A percentile compares a stretch with the other conserved stretches of the same genome.
These are phyloP conservation scores for Xerocomellus dryophilus DNA, from an alignment of 768 basidiomycete species.

Conservation along the genomic window DNA sequence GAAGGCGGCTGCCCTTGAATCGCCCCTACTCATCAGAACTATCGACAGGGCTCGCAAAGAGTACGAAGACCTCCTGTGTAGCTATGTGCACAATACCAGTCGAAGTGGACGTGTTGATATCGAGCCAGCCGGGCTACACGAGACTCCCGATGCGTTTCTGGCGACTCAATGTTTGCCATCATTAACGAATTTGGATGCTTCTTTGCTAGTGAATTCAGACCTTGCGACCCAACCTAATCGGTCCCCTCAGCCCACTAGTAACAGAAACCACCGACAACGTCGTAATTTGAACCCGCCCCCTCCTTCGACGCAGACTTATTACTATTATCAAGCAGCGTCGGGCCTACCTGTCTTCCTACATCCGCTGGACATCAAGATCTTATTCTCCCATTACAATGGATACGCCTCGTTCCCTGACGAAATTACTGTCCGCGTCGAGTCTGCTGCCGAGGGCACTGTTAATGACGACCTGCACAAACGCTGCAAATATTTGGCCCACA, in stretches of 20 bases:
- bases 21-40: conserved; percentile 55
- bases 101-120: conserved; percentile 25
- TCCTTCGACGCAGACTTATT: conserved; percentile 86
- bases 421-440: conserved; percentile 79
- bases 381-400: conserved; percentile 76
- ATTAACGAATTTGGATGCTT: conserved; percentile 4
- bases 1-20: conserved; percentile 75
- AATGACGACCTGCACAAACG: conserved; percentile 92
- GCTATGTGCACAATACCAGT: conserved; percentile 16
- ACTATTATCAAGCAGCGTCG: conserved; percentile 92
- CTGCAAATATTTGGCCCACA: conserved; percentile 92
- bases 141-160: conserved; percentile 61
- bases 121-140: conserved; percentile 22
- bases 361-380: conserved; percentile 91
- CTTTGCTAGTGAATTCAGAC: conserved; percentile 4
- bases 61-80: conserved; percentile 51
- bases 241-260: conserved; percentile 17
- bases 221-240: conserved; percentile 3
- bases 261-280: conserved; percentile 55
- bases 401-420: conserved; percentile 83
- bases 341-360: conserved; percentile 92
- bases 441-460: conserved; percentile 70
- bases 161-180: conserved; percentile 36
- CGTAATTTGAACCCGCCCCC: conserved; percentile 84
- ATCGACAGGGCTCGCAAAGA: conserved; percentile 63